Conservation (phyloP, 208 protist species). For the Crithidia thermophila region DNA sequence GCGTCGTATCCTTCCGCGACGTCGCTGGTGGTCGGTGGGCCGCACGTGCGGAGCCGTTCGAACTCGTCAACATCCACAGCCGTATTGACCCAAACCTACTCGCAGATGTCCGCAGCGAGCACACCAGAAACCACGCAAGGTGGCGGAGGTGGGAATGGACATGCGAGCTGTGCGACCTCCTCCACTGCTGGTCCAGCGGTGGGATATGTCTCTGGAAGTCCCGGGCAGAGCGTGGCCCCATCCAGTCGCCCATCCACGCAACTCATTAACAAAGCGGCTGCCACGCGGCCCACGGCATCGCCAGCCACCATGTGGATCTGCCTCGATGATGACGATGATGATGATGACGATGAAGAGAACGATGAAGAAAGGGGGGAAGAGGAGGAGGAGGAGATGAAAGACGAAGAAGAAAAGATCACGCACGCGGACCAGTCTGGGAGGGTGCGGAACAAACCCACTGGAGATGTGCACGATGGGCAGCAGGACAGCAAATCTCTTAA, state of each 20-base stretch:
- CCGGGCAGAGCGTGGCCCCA: not conserved
- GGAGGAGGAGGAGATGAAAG: not conserved
- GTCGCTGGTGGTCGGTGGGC: not conserved
- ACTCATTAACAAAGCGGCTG: constrained; percentile 58
- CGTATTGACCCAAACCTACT: constrained; percentile 13
- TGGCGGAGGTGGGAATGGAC: no score
- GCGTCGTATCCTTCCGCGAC: not conserved
- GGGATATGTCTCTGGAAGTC: not conserved
- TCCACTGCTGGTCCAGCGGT: not conserved
- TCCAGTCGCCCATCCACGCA: constrained; percentile 49
- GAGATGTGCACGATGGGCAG: no score
- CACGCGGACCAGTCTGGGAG: not conserved
- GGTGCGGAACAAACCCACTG: not conserved
- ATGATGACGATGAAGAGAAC: constrained; percentile 28
- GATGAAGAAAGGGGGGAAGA: not conserved
- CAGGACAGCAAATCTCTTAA: no score
- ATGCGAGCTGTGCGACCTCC: no score
- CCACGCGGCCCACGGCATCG: constrained; percentile 52
- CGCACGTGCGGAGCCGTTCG: not conserved
- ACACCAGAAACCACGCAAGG: no score
- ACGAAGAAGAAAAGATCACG: no score
- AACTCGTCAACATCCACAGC: constrained; percentile 4
- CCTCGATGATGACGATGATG: constrained; percentile 72
- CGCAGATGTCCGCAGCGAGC: not conserved
- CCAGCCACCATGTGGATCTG: constrained; percentile 80